phyloP scores from a whole-genome alignment of 768 basidiomycete species.

The Boletus subparvulus region DNA sequence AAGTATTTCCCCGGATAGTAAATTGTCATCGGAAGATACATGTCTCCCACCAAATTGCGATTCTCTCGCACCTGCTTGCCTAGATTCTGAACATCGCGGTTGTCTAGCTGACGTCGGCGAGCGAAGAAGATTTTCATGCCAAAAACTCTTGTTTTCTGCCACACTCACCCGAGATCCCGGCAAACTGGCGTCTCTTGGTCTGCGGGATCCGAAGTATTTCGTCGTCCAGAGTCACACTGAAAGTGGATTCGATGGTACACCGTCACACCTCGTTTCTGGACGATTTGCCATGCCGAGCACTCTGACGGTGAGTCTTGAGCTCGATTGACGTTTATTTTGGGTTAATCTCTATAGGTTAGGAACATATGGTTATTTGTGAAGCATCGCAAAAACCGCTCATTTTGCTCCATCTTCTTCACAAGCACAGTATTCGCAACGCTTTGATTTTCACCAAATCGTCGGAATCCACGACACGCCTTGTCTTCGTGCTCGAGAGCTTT shows the following conservation, averaged over 20 bases:
- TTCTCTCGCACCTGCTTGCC: constrained; percentile 62
- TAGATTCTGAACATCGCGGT: constrained; percentile 24
- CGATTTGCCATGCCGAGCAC: constrained; percentile 80
- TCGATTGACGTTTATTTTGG: neutral
- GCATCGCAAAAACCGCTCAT: constrained; percentile 83
- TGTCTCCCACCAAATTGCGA: constrained; percentile 25
- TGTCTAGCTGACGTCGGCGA: constrained; percentile 56
- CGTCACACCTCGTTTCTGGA: constrained; percentile 63
- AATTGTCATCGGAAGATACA: constrained; percentile 7
- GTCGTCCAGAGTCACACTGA: constrained; percentile 62
- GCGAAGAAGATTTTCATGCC: constrained; percentile 65
- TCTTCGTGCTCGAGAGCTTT: constrained; percentile 79
- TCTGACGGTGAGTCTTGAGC: constrained; percentile 53
- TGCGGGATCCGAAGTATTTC: constrained; percentile 84
- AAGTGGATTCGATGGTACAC: constrained; percentile 34
- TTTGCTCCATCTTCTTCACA: constrained; percentile 82
- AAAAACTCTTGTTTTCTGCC: constrained; percentile 95
- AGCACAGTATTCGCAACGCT: constrained; percentile 58
- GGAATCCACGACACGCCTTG: constrained; percentile 82
- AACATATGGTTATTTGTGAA: constrained; percentile 82
- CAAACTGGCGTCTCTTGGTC: constrained; percentile 80
- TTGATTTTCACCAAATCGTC: constrained; percentile 97
- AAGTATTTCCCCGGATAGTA: neutral
- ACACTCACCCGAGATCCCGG: constrained; percentile 93
- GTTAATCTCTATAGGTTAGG: constrained; percentile 45